A percentile compares a stretch with the other conserved stretches of the same genome.
Evolutionary conservation across 2,329 filamentous ascomycete species (phyloP).

Genomic region (Anthostomella pinea): DNA sequence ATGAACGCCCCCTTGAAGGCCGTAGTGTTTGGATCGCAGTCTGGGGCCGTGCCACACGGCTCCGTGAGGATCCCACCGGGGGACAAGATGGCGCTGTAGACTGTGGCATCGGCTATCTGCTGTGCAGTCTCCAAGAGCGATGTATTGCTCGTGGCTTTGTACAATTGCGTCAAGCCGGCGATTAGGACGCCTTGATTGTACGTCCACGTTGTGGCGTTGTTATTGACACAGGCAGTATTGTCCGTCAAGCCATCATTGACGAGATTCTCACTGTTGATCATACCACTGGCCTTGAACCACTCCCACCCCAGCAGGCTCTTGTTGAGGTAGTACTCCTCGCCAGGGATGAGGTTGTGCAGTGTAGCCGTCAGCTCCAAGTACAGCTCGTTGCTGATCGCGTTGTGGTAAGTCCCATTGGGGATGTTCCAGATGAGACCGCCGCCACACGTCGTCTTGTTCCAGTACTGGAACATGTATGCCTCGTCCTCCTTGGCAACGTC

Average conservation of each 20-base stretch:
- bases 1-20: conserved; percentile 65
- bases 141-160: conserved; percentile 33
- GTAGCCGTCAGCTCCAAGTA: conserved; percentile 42
- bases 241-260: conserved; percentile 43
- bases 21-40: conserved; percentile 34
- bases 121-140: conserved; percentile 21
- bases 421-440: conserved; percentile 45
- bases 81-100: conserved; percentile 36
- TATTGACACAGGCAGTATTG: conserved; percentile 29
- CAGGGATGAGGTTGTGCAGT: conserved; percentile 40
- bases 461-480: conserved; percentile 44
- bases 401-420: conserved; percentile 38
- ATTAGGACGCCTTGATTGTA: conserved; percentile 60
- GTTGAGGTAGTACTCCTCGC: conserved; percentile 34
- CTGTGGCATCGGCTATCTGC: conserved; percentile 27
- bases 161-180: conserved; percentile 53
- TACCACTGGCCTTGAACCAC: conserved; percentile 40
- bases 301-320: conserved; percentile 42
- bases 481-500: conserved; percentile 45
- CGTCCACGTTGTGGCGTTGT: conserved; percentile 39
- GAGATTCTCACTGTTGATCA: conserved; percentile 38
- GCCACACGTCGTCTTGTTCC: conserved; percentile 40
- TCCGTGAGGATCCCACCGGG: conserved; percentile 42
- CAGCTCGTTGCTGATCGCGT: conserved; percentile 47
- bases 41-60: conserved; percentile 32